phyloP scores from a whole-genome alignment of 495 filamentous ascomycete genomes.

The Penicillium pulvis region DNA sequence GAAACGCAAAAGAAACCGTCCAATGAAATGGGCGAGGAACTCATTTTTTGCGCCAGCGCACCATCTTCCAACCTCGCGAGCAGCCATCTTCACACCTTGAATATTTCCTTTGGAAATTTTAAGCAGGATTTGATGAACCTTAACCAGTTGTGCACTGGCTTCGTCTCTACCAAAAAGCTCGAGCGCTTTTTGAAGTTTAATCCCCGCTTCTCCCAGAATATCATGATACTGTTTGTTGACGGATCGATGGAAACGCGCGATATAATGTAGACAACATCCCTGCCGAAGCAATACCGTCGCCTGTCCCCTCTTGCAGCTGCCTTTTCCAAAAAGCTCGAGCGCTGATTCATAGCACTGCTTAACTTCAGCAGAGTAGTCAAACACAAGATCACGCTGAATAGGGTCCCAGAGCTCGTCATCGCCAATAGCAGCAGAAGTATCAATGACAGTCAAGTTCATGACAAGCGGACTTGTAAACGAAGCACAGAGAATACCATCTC shows the following conservation, averaged over 20 bases:
- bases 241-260: conserved; percentile 10
- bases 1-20: conserved; percentile 16
- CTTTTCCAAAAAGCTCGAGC: conserved; percentile 16
- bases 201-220: conserved; percentile 14
- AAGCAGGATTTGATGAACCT: conserved; percentile 25
- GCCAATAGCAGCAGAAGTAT: conserved; percentile 6
- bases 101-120: conserved; percentile 18
- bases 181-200: conserved; percentile 17
- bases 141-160: conserved; percentile 22
- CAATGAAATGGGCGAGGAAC: conserved; percentile 17
- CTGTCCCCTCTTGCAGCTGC: conserved; percentile 19
- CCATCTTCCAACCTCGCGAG: conserved; percentile 26
- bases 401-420: conserved; percentile 26
- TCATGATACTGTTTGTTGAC: conserved; percentile 5
- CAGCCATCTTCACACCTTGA: conserved; percentile 13
- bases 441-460: conserved; percentile 23
- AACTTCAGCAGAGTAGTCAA: conserved; percentile 15
- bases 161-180: conserved; percentile 26
- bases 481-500: conserved; percentile 22
- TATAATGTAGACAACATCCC: conserved; percentile 23
- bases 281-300: conserved; percentile 28
- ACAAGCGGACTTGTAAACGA: conserved; percentile 27
- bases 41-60: conserved; percentile 23
- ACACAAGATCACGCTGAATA: conserved; percentile 17
- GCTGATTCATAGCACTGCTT: conserved; percentile 16